Percentiles rank a stretch among this genome's conserved stretches.
Conservation (phyloP, 108 stramenopile genomes). For the Licmophora abbreviata region DNA sequence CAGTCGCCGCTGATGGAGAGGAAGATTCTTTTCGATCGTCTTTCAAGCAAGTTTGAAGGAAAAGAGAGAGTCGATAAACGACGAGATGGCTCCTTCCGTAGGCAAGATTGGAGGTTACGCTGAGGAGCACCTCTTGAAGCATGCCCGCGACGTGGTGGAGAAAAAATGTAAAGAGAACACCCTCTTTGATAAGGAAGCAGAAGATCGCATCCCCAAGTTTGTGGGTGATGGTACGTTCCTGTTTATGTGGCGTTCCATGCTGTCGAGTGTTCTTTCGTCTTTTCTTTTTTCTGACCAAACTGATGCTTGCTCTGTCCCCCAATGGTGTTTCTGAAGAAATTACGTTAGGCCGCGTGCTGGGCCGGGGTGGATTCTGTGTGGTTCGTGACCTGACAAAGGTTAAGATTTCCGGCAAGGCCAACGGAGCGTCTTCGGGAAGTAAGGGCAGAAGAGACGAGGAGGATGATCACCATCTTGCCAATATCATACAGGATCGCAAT, state of each 20-base stretch:
- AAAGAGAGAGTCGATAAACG: not conserved
- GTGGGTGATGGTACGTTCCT: constrained; percentile 33
- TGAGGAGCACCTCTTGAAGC: constrained; percentile 46
- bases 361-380: constrained; percentile 76
- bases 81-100: constrained; percentile 7
- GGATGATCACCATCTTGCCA: constrained; percentile 55
- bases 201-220: constrained; percentile 58
- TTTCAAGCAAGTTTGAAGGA: too few species aligned
- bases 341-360: constrained; percentile 58
- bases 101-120: constrained; percentile 45
- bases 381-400: constrained; percentile 60
- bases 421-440: constrained; percentile 4
- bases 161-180: constrained; percentile 44
- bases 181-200: constrained; percentile 48
- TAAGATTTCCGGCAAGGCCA: constrained; percentile 6
- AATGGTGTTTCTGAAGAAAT: constrained; percentile 34
- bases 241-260: not conserved
- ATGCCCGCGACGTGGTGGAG: constrained; percentile 46
- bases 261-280: not conserved
- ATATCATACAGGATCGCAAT: constrained; percentile 64
- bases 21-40: not conserved
- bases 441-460: constrained; percentile 17
- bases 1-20: too few species aligned
- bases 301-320: not conserved
- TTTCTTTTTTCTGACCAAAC: not conserved